phyloP scores from a whole-genome alignment of 495 filamentous ascomycete species.

The Penicillium cinerascens region DNA sequence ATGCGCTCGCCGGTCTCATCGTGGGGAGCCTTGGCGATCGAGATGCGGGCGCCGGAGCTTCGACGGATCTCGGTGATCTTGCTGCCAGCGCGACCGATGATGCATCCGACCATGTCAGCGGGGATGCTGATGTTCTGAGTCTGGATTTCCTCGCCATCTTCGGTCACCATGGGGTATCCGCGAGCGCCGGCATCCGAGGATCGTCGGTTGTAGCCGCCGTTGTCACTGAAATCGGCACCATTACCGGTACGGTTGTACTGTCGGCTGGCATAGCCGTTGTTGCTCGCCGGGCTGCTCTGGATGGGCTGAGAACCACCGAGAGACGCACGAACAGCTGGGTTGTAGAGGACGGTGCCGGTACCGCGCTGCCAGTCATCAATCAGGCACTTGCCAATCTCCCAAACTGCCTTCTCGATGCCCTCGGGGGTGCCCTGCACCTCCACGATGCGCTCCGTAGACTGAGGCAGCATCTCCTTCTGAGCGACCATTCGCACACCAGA shows the following conservation, averaged over 20 bases:
- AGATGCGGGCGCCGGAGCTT: conserved; percentile 92
- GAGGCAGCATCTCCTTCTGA: conserved; percentile 98
- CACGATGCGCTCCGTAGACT: conserved; percentile 98
- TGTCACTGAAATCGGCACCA: conserved; percentile 94
- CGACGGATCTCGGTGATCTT: conserved; percentile 99
- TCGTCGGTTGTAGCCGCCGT: conserved; percentile 64
- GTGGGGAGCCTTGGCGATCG: conserved; percentile 96
- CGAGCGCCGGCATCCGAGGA: conserved; percentile 71
- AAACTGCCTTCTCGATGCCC: conserved; percentile 89
- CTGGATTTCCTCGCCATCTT: conserved; percentile 95
- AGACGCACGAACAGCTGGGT: conserved; percentile 84
- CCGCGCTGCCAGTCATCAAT: conserved; percentile 97
- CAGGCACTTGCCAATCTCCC: conserved; percentile 98
- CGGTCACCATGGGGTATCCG: conserved; percentile 78
- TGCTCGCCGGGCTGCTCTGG: conserved; percentile 30
- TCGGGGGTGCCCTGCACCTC: conserved; percentile 92
- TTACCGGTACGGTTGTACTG: conserved; percentile 92
- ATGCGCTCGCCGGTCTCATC: conserved; percentile 97
- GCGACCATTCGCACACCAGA: conserved; percentile 98
- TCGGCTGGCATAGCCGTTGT: conserved; percentile 58
- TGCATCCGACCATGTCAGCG: conserved; percentile 98
- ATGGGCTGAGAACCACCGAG: conserved; percentile 47
- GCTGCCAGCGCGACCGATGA: conserved; percentile 88
- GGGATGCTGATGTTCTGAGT: conserved; percentile 99
- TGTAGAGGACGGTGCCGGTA: conserved; percentile 94